Percentiles rank a stretch among this genome's conserved stretches.
phyloP scores from a whole-genome alignment of 2,329 filamentous ascomycete species.

The Trichoderma pleuroti region DNA sequence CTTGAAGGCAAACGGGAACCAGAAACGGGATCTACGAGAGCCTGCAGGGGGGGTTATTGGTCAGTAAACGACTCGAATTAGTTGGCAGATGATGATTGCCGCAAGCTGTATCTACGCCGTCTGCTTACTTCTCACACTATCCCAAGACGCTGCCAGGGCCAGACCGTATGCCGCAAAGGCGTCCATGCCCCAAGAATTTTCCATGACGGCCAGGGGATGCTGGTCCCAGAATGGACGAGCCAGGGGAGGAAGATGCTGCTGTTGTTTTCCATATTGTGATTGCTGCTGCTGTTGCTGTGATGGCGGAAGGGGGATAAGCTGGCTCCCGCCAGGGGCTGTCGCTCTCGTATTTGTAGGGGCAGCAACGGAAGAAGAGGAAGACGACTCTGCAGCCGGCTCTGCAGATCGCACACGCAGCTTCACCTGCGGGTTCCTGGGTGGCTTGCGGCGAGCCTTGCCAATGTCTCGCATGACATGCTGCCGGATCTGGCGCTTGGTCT shows the following conservation, averaged over 20 bases:
- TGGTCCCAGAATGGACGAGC: constrained; percentile 14
- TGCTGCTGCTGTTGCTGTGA: not conserved
- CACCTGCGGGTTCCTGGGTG: constrained; percentile 13
- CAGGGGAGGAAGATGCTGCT: not conserved
- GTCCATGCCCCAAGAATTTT: constrained; percentile 12
- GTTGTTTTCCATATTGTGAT: not conserved
- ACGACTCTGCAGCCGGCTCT: not conserved
- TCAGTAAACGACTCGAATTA: not conserved
- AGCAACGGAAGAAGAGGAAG: not conserved
- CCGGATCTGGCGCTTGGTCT: constrained; percentile 10
- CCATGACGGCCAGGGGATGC: constrained; percentile 3
- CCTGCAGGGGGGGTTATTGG: not conserved
- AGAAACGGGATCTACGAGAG: not conserved
- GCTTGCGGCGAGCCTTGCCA: constrained; percentile 16
- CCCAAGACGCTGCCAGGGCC: not conserved
- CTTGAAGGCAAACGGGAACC: constrained; percentile 14
- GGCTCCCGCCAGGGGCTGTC: not conserved
- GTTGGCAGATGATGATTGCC: not conserved
- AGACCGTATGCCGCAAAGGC: constrained; percentile 14
- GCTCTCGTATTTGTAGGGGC: not conserved
- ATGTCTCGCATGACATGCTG: constrained; percentile 18
- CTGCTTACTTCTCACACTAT: not conserved
- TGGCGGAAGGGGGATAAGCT: not conserved
- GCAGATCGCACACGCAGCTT: not conserved
- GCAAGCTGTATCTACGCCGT: not conserved